Base-by-base conservation (phyloP, 2,329 filamentous ascomycete species). In the Diaporthe australafricana region DNA sequence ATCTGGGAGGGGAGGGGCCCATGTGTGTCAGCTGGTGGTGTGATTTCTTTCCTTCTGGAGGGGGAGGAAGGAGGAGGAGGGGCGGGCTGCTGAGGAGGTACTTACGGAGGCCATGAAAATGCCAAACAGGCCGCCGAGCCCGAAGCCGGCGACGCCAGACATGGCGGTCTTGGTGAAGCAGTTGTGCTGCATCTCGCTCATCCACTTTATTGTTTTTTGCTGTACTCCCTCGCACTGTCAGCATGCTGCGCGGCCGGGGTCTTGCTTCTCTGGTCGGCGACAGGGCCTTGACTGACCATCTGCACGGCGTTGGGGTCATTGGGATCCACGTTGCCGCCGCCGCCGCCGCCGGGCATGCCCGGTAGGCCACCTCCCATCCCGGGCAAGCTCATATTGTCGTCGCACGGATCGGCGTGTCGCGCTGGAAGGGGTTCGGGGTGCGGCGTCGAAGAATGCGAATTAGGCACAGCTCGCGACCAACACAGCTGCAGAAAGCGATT, bases 91-190 rank as follows among this genome's bases (percentile, higher is more conserved):
- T 70, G 50, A 32, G 48, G 25, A 45, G 42, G 30, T 25, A 69
- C 92, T 75, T 91, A 97, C 94, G 79, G 94, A 96, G 72, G 95
- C 94, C 96, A 98, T 99, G 87, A 99, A 99, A 78, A 98, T 89
- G 77, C 96, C 96, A 77, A 99, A 99, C 53, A 97, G 87, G 78
- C 95, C 96, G 74, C 96, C 96, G 76, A 99, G 92, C 47, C 92
- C 96, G 78, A 98, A 98, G 20, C 96, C 96, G 90, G 97, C 97
- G 30, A 93, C 94, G 71, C 96, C 96, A 0, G 95, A 93, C 84
- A 99, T 93, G 77, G 90, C 92, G 22, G 94, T 93, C 83, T 99
- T 99, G 71, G 92, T 92, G 30, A 92, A 90, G 81, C 96, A 99
- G 42, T 94, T 97, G 83, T 98, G 95, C 94, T 94, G 90, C 85